Conservation (phyloP, 2,329 filamentous ascomycete genomes). For the Talaromyces sp. region DNA sequence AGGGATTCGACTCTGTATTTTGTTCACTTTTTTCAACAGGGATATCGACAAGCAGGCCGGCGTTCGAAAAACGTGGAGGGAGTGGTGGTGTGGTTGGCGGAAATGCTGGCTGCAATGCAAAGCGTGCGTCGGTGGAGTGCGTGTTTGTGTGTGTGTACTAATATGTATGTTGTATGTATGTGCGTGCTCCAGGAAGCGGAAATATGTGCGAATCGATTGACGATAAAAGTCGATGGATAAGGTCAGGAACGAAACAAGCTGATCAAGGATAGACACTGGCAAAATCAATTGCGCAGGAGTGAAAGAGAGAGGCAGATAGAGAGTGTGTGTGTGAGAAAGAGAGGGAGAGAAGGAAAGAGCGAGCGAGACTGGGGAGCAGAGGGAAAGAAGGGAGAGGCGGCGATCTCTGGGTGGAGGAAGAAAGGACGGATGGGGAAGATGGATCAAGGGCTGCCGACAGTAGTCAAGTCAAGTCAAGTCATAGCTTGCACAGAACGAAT, state of each 20-base stretch:
- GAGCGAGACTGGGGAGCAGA: background rate
- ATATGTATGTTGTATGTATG: background rate
- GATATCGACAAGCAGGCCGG: background rate
- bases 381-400: background rate
- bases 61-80: background rate
- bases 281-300: background rate
- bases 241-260: background rate
- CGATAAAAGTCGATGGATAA: background rate
- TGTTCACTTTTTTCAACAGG: background rate
- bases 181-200: background rate
- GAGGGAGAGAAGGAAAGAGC: background rate
- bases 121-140: background rate
- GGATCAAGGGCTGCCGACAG: background rate
- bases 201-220: background rate
- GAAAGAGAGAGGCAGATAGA: background rate
- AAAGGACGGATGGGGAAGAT: background rate
- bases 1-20: background rate
- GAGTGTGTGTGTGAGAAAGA: background rate
- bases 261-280: background rate
- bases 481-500: background rate
- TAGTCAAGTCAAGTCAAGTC: too few species aligned
- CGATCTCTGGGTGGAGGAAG: background rate
- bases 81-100: background rate
- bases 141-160: background rate
- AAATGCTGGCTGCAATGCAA: background rate